phyloP scores from a whole-genome alignment of 345 rosid species.

The Ailanthus altissimus region DNA sequence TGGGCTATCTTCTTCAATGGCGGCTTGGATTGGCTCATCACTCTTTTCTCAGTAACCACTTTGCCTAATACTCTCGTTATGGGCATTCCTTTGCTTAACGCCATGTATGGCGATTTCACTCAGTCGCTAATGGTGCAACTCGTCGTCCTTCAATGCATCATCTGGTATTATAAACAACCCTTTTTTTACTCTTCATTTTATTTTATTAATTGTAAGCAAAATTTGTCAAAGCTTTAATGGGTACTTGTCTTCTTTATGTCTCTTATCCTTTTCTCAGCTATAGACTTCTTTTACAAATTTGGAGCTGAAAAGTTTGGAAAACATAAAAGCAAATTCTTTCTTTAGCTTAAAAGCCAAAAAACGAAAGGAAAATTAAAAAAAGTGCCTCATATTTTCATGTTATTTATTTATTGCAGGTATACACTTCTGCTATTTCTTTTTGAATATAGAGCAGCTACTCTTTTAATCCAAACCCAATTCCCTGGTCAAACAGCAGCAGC shows the following conservation, averaged over 20 bases:
- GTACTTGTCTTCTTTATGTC: too few relatives aligned
- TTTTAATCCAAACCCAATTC: constrained; percentile 42
- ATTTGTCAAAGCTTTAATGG: too few relatives aligned
- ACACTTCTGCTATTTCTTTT: constrained; percentile 50
- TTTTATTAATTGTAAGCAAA: too few relatives aligned
- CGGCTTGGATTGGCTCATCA: constrained; percentile 53
- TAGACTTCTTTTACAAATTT: too few relatives aligned
- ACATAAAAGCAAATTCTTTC: too few relatives aligned
- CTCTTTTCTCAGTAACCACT: constrained; percentile 48
- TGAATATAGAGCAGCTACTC: constrained; percentile 52
- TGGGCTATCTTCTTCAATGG: constrained; percentile 38
- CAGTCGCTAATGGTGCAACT: constrained; percentile 57
- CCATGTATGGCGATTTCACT: constrained; percentile 57
- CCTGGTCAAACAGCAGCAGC: constrained; percentile 46
- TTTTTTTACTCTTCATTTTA: background rate
- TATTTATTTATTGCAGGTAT: constrained; percentile 39
- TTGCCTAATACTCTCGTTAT: constrained; percentile 60
- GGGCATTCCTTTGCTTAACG: constrained; percentile 59
- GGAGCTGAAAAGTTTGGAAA: too few relatives aligned
- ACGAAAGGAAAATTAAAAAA: background rate
- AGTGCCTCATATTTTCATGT: background rate
- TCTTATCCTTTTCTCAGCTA: too few relatives aligned
- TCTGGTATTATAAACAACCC: constrained; percentile 30
- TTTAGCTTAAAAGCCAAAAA: background rate
- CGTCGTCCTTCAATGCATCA: constrained; percentile 52